phyloP scores from a whole-genome alignment of 1,284 basidiomycete genomes.

The Rhodofomes roseus region DNA sequence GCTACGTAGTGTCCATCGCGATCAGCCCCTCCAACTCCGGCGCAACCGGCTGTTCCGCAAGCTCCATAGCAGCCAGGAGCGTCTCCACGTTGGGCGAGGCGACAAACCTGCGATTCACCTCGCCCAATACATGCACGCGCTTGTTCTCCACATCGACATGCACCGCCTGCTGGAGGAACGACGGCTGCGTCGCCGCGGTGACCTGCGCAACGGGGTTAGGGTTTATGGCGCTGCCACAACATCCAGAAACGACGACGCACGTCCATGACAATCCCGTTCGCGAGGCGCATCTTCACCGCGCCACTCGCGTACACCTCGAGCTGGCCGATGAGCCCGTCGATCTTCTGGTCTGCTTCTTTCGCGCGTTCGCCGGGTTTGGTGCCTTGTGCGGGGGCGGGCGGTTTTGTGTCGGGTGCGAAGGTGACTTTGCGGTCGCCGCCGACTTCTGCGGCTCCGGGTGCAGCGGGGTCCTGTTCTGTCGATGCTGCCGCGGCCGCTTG shows the following conservation, averaged over 20 bases:
- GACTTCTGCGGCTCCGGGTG: constrained; percentile 21
- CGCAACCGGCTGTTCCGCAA: constrained; percentile 37
- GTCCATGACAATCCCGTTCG: constrained; percentile 77
- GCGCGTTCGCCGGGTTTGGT: constrained; percentile 20
- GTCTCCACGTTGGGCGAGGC: constrained; percentile 84
- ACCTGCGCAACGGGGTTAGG: constrained; percentile 47
- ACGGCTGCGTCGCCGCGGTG: constrained; percentile 78
- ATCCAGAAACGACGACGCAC: constrained; percentile 45
- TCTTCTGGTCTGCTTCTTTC: constrained; percentile 34
- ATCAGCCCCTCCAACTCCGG: constrained; percentile 45
- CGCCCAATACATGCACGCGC: constrained; percentile 72
- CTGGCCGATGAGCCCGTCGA: constrained; percentile 80
- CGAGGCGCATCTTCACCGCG: constrained; percentile 81
- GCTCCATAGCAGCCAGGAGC: constrained; percentile 68
- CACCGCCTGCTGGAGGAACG: constrained; percentile 88
- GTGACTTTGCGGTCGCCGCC: constrained; percentile 40
- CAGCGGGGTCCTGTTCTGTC: constrained; percentile 32
- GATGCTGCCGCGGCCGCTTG: constrained; percentile 20
- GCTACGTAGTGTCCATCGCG: constrained; percentile 52
- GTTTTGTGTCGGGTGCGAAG: constrained; percentile 59
- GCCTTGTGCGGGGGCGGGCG: constrained; percentile 21
- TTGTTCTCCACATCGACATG: constrained; percentile 63
- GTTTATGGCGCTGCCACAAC: too few species aligned
- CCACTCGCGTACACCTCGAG: constrained; percentile 84
- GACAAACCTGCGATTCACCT: constrained; percentile 83